phyloP scores from a whole-genome alignment of 2,329 filamentous ascomycete species.

The Exophiala viscosa region DNA sequence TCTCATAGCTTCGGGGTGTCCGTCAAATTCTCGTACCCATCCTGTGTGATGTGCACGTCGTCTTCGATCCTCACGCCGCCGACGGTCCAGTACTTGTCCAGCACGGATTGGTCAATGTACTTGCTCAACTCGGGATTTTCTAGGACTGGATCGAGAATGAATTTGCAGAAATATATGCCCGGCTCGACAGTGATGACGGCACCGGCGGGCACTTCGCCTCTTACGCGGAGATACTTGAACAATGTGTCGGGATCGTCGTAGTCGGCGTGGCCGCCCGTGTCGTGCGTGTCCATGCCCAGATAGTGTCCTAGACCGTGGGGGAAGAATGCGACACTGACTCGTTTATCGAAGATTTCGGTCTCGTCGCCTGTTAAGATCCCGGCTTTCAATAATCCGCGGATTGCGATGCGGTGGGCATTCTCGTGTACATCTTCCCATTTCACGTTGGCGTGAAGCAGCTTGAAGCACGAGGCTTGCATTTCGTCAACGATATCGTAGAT shows the following conservation, averaged over 20 bases:
- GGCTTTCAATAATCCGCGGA: constrained; percentile 65
- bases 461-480: constrained; percentile 77
- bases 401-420: constrained; percentile 68
- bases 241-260: constrained; percentile 75
- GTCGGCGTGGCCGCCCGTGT: constrained; percentile 74
- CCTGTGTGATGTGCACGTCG: constrained; percentile 73
- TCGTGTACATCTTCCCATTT: constrained; percentile 70
- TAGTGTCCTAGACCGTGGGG: constrained; percentile 90
- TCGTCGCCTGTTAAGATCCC: constrained; percentile 67
- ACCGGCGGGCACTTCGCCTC: constrained; percentile 69
- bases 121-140: constrained; percentile 66
- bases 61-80: constrained; percentile 94
- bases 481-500: constrained; percentile 74
- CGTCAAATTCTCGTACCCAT: constrained; percentile 80
- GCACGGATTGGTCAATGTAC: constrained; percentile 69
- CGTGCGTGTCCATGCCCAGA: constrained; percentile 88
- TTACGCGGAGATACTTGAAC: constrained; percentile 81
- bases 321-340: constrained; percentile 86
- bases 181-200: constrained; percentile 94
- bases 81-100: constrained; percentile 80
- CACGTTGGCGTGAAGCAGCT: constrained; percentile 63
- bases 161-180: constrained; percentile 87
- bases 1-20: constrained; percentile 68
- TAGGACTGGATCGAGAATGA: constrained; percentile 79
- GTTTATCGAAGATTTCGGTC: constrained; percentile 69